Evolutionary conservation across 495 filamentous ascomycete genomes (phyloP), one percentile per base, ranked within the genome.

Genomic region (Sabuloglossum arenarium): DNA sequence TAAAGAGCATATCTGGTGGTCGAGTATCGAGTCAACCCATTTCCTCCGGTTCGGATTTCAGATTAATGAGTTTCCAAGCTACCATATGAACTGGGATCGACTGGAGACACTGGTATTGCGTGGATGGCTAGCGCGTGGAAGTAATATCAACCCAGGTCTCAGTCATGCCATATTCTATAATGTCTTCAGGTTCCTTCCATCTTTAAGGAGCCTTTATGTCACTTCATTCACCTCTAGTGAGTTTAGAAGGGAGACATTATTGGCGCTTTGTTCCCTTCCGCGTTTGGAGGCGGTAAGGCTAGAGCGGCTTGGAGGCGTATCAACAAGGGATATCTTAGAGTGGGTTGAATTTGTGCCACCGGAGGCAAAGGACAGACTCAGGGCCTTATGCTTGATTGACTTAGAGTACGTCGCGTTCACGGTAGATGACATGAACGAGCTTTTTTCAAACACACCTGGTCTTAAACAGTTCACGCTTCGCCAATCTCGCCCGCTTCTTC

Each of bases 1-100:
- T 10, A 51, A 51, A 29, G 47, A 51, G 47, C 47, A 51, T 16
- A 51, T 51, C 16, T 51, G 47, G 47, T 51, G 47, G 47, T 12
- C 47, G 24, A 29, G 47, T 19, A 12, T 27, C 24, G 47, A 51
- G 24, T 51, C 47, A 30, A 51, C 47, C 11, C 47, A 51, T 30
- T 51, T 27, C 16, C 23, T 51, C 47, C 23, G 47, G 16, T 51
- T 51, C 28, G 47, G 47, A 6, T 51, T 51, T 30, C 47, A 51
- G 47, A 51, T 51, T 11, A 27, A 51, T 6, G 47, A 51, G 5
- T 51, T 51, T 51, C 47, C 47, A 11, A 29, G 47, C 47, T 51
- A 27, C 25, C 47, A 51, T 19, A 28, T 30, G 23, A 51, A 30
- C 28, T 51, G 47, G 47, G 47, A 5, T 28, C 47, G 21, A 4